Conservation (phyloP, 2,329 filamentous ascomycete species). For the Laburnicola sp. region DNA sequence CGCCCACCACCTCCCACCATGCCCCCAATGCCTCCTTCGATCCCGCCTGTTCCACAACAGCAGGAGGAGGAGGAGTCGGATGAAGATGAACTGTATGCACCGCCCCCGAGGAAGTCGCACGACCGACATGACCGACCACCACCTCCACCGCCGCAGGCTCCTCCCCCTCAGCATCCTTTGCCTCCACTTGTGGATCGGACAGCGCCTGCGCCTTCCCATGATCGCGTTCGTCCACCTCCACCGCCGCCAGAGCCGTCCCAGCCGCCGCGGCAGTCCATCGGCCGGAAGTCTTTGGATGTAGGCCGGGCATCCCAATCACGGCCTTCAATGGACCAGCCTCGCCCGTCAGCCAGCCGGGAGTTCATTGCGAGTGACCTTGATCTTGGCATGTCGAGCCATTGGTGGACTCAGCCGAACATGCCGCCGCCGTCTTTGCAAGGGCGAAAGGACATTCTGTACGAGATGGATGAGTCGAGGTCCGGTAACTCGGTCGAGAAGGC, state of each 20-base stretch:
- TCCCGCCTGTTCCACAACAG: conserved; percentile 31
- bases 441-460: conserved; percentile 79
- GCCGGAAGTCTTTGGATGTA: conserved; percentile 67
- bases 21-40: conserved; percentile 42
- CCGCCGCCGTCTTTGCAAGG: conserved; percentile 81
- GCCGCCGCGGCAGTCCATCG: conserved; percentile 49
- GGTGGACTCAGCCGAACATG: conserved; percentile 83
- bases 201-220: conserved; percentile 40
- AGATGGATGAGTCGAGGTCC: conserved; percentile 77
- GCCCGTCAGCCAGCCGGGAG: conserved; percentile 75
- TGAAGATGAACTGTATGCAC: conserved; percentile 45
- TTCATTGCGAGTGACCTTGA: conserved; percentile 90
- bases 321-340: conserved; percentile 72
- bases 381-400: conserved; percentile 70
- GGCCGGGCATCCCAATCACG: conserved; percentile 57
- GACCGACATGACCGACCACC: conserved; percentile 41
- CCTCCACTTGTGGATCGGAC: conserved; percentile 40
- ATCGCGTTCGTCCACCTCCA: conserved; percentile 50
- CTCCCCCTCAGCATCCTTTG: conserved; percentile 40
- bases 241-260: conserved; percentile 45
- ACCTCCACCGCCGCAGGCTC: conserved; percentile 42
- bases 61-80: conserved; percentile 38
- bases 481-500: conserved; percentile 77
- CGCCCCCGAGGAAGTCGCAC: conserved; percentile 41
- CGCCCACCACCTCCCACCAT: conserved; percentile 40